Conservation (phyloP, 192 early-diverging fungal genomes). For the Backusella tarrabulga region DNA sequence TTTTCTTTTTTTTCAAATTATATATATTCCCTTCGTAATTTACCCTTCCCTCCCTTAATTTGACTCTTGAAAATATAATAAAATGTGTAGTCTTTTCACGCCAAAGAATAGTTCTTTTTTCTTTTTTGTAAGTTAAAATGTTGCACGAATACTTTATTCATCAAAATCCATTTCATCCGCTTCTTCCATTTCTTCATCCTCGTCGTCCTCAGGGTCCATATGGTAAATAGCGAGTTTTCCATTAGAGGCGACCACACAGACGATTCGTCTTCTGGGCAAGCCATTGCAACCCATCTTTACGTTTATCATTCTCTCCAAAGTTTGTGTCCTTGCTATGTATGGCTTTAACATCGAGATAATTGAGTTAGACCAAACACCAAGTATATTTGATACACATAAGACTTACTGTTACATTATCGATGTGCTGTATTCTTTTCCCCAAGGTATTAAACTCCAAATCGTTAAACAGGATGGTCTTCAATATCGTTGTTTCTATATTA, state of each 20-base stretch:
- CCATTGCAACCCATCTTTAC: constrained; percentile 16
- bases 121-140: background rate
- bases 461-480: background rate
- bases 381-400: background rate
- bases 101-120: background rate
- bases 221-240: background rate
- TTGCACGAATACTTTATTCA: background rate
- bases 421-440: background rate
- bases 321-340: background rate
- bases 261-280: background rate
- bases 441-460: background rate
- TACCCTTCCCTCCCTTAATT: background rate
- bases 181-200: background rate
- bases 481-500: background rate
- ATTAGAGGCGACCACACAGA: background rate
- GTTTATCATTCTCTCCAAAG: background rate
- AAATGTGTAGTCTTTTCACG: background rate
- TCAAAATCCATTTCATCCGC: background rate
- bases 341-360: background rate
- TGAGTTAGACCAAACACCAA: background rate
- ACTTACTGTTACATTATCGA: background rate
- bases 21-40: background rate
- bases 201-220: constrained; percentile 8
- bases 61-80: background rate
- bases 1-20: background rate